These are phyloP conservation scores for Thelonectria discophora DNA, from an alignment of 2,329 filamentous ascomycete species.

Conservation along the genomic window DNA sequence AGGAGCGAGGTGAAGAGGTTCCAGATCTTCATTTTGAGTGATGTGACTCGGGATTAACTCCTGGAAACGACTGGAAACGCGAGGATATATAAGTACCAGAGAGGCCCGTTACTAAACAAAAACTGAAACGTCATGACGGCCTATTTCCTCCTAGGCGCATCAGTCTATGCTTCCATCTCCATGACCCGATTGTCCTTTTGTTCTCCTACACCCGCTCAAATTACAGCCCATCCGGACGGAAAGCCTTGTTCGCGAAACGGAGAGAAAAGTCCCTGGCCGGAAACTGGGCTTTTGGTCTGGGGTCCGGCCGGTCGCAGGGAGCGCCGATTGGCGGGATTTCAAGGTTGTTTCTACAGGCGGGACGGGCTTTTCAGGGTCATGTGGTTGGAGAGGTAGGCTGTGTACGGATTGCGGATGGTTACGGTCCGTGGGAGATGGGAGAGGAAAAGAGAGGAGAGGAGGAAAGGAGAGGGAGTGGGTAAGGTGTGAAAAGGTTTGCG, in stretches of 20 bases:
- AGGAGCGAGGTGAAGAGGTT: slow-evolving; percentile 20
- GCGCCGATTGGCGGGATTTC: slow-evolving; percentile 25
- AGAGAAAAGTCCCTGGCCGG: background rate
- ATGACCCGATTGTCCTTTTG: slow-evolving; percentile 8
- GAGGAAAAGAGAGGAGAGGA: background rate
- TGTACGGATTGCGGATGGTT: slow-evolving; percentile 6
- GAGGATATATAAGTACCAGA: background rate
- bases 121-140: background rate
- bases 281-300: background rate
- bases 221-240: slow-evolving; percentile 4
- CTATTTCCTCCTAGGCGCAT: background rate
- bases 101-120: background rate
- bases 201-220: slow-evolving; percentile 19
- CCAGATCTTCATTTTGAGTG: slow-evolving; percentile 25
- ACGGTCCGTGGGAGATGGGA: slow-evolving; percentile 10
- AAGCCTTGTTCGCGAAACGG: background rate
- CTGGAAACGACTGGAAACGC: no score
- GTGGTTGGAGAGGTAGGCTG: background rate
- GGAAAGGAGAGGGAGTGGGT: background rate
- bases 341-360: slow-evolving; percentile 7
- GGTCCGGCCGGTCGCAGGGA: background rate
- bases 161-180: background rate
- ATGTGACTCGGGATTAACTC: no score
- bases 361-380: slow-evolving; percentile 13
- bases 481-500: background rate